A percentile compares a stretch with the other conserved stretches of the same genome.
phyloP scores from a whole-genome alignment of 2,329 filamentous ascomycete genomes.

The Trichoderma sp. region DNA sequence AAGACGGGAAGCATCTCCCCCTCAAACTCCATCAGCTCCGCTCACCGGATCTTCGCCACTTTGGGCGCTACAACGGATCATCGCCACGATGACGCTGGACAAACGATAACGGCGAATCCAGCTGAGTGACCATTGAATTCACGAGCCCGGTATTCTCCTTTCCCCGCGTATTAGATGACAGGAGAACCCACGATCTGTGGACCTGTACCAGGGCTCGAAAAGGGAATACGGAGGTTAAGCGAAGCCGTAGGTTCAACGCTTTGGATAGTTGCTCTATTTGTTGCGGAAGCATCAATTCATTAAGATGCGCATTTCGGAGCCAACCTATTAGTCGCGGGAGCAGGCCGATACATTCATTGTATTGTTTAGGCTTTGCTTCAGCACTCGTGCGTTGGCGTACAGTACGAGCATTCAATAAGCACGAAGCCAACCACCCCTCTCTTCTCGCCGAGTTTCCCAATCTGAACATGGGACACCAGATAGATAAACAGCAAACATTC shows the following conservation, averaged over 20 bases:
- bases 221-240: not conserved
- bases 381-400: not conserved
- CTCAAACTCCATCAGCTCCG: not conserved
- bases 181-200: not conserved
- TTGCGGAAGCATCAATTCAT: not conserved
- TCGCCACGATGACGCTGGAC: conserved; percentile 7
- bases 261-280: not conserved
- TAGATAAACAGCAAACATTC: not conserved
- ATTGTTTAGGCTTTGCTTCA: not conserved
- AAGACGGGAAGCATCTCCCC: not conserved
- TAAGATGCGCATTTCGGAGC: not conserved
- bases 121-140: not conserved
- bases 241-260: not conserved
- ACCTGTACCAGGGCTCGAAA: not conserved
- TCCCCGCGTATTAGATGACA: not conserved
- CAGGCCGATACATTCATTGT: not conserved
- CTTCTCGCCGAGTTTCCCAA: conserved; percentile 14
- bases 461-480: not conserved
- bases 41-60: not conserved
- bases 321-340: not conserved
- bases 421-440: not conserved
- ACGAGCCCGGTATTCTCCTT: not conserved
- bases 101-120: not conserved
- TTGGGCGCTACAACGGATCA: not conserved
- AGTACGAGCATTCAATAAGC: not conserved